Evolutionary conservation across 306 rosid genomes (phyloP), one percentile per base, ranked within the genome.

Genomic region (Begonia peltatifolia): DNA sequence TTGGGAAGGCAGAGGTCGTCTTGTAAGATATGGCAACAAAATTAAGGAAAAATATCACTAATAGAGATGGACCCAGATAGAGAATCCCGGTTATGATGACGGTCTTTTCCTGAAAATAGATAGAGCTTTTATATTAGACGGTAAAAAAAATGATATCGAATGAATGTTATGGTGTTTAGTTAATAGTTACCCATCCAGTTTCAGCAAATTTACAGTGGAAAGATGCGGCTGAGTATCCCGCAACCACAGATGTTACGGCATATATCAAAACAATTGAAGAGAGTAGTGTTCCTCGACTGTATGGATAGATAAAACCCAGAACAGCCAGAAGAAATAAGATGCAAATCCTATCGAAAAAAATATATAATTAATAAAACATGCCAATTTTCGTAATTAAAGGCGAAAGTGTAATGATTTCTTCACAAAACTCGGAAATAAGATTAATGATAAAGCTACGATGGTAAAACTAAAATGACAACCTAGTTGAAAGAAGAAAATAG

Each of bases 201-300:
- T 70, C 84, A 22, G 78, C 44, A 78, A 79, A 84, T 47, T 79
- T 83, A 65, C 68, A 65, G 63, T 77, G 66, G 69, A 89, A 82
- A 70, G 93, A 82, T 63, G 93, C 72, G 62, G 93, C 69, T 46
- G 84, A 59, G 74, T 82, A 84, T 13, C 97, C 93, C 18, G 84
- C 74, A 70, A 82, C 55, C 58, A 62, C 75, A n/a, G 93, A 75
- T 11, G 93, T 71, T 62, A 84, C 61, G 58, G 76, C 54, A 68
- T 72, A 82, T 13, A 70, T 60, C 53, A 78, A 48, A 63, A 78
- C 70, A 47, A 89, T 75, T 52, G 78, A 70, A 46, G 79, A 74
- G 54, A 73, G 68, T 36, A 82, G 76, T 57, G 83, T 78, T 64
- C 97, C 97, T 12, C 87, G 83, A 46, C 70, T 84, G 74, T 84